Conservation (phyloP, 345 rosid genomes). For the Cardamine chenopodiifolia region DNA sequence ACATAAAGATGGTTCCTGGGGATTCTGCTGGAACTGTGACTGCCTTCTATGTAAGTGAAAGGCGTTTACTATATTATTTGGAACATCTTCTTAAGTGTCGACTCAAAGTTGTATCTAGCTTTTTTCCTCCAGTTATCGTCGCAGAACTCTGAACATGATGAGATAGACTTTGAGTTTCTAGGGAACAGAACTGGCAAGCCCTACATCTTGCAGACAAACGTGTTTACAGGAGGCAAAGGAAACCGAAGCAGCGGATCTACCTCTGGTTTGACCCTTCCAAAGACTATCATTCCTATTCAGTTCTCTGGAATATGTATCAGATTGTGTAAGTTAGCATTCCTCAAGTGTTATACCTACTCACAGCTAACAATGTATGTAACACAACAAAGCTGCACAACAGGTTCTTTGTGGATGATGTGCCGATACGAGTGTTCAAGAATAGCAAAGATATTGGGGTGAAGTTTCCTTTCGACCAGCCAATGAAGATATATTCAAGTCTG, state of each 20-base stretch:
- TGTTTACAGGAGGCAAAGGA: constrained; percentile 79
- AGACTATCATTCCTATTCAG: constrained; percentile 60
- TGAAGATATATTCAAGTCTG: constrained; percentile 83
- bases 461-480: constrained; percentile 81
- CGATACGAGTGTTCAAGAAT: constrained; percentile 85
- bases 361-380: not conserved
- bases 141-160: constrained; percentile 81
- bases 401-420: constrained; percentile 72
- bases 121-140: constrained; percentile 67
- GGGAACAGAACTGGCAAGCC: constrained; percentile 89
- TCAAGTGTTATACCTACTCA: not conserved
- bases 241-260: constrained; percentile 71
- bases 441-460: constrained; percentile 70
- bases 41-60: constrained; percentile 69
- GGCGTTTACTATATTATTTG: not conserved
- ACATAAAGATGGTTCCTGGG: constrained; percentile 75
- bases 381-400: constrained; percentile 38
- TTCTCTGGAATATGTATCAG: constrained; percentile 74
- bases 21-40: constrained; percentile 91
- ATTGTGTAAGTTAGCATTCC: constrained; percentile 61
- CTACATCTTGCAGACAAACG: constrained; percentile 77
- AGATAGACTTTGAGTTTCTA: constrained; percentile 90
- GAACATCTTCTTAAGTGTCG: not conserved
- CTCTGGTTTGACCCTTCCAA: constrained; percentile 89
- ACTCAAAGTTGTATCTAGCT: not conserved